phyloP scores from a whole-genome alignment of 2,329 filamentous ascomycete species.

The Mariannaea elegans region DNA sequence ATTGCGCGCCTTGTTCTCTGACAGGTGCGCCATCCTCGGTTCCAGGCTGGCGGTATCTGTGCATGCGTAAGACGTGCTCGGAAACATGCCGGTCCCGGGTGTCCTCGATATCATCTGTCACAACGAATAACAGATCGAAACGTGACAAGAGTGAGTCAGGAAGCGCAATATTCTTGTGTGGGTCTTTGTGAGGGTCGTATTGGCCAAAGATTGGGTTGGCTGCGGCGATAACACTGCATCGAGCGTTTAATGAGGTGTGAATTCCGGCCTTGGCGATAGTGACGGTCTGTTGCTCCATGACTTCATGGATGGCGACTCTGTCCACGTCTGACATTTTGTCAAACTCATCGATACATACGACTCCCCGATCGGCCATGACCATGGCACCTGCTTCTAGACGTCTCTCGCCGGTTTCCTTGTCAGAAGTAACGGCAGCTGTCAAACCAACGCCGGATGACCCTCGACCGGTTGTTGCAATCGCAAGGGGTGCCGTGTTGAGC shows the following conservation, averaged over 20 bases:
- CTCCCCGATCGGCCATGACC: conserved; percentile 95
- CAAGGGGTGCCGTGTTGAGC: conserved; percentile 93
- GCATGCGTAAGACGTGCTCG: conserved; percentile 97
- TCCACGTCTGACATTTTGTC: conserved; percentile 99
- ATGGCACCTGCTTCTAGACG: conserved; percentile 97
- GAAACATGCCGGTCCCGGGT: conserved; percentile 89
- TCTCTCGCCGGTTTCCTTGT: conserved; percentile 97
- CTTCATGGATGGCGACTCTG: conserved; percentile 98
- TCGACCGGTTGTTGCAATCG: conserved; percentile 95
- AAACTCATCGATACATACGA: conserved; percentile 99
- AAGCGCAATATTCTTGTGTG: conserved; percentile 97
- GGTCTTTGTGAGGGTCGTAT: conserved; percentile 98
- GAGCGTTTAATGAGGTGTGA: conserved; percentile 94
- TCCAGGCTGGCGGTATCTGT: conserved; percentile 90
- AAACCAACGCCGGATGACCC: conserved; percentile 98
- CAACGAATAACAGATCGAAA: conserved; percentile 97
- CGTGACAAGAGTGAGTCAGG: conserved; percentile 96
- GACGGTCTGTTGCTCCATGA: conserved; percentile 99
- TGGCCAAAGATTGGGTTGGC: conserved; percentile 98
- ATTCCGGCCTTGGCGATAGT: conserved; percentile 99
- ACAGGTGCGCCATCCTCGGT: conserved; percentile 95
- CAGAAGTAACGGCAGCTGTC: conserved; percentile 93
- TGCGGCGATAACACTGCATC: conserved; percentile 94
- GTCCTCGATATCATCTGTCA: conserved; percentile 98
- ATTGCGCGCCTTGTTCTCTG: conserved; percentile 84